Evolutionary conservation across 2,329 filamentous ascomycete genomes (phyloP), one percentile per base, ranked within the genome.

Genomic region (Furcasterigmium furcatum): DNA sequence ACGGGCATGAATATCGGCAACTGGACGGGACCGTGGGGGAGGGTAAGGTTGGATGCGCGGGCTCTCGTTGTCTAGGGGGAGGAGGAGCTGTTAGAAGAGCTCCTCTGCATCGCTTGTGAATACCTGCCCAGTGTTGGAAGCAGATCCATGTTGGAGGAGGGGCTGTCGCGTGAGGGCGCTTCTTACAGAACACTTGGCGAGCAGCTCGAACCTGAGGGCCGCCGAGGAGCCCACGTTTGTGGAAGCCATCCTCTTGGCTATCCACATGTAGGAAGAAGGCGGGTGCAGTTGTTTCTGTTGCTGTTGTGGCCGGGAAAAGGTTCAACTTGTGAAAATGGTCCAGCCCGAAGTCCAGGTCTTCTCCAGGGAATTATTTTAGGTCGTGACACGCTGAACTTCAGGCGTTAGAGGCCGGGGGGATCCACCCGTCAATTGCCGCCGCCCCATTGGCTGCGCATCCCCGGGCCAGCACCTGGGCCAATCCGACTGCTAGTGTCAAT

Each of bases 1-100:
- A 99, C 94, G 14, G 94, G 94, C 94, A 99, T 99, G 68, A 99
- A 99, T 47, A 97, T 84, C 8, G 95, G 94, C 24, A 97, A 80
- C 57, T 87, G 82, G 21, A 99, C 91, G 2, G 86, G 78, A 47
- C 94, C 94, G 81, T 99, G 95, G 42, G 94, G 92, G 21, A 99
- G 83, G 40, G 85, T 87, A 44, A 99, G 77, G 48, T 82, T 84
- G 44, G 94, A 94, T 41, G 94, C 94, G 55, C 94, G 87, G 21
- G 94, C 94, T 75, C 92, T 90, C 10, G 92, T 97, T 41, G 91
- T 95, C 92, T 97, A 53, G 46, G 38, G 45, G n/a, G n/a, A 16
- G n/a, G n/a, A 38, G 35, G 43, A 38, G 21, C 41, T 43, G 43
- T 43, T 20, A 41, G 44, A 12, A 39, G 9, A 35, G n/a, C 20